These are phyloP conservation scores for Mortierella sp. DNA, from an alignment of 371 early-diverging fungal species.

Conservation along the genomic window DNA sequence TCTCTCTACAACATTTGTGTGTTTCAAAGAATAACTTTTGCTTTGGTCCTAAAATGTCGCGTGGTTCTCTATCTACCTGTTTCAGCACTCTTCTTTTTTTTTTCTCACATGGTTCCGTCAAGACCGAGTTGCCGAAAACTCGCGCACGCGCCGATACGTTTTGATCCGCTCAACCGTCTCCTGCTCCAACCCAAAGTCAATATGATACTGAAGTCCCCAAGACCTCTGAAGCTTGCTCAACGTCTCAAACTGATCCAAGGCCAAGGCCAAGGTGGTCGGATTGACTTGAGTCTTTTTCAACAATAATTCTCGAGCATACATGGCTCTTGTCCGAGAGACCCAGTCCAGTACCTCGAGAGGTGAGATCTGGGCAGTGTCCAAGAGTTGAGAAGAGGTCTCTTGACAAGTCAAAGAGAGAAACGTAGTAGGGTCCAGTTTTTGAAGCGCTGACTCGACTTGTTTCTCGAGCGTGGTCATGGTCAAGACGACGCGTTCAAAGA, in stretches of 20 bases:
- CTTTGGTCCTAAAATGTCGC: too few species aligned
- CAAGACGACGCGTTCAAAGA: conserved; percentile 29
- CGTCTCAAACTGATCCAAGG: conserved; percentile 32
- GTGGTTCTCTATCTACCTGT: too few species aligned
- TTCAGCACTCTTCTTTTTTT: too few species aligned
- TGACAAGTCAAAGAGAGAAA: conserved; percentile 1
- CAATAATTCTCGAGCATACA: conserved; percentile 39
- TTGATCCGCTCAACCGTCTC: conserved; percentile 49
- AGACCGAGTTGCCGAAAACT: conserved; percentile 14
- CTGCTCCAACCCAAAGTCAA: conserved; percentile 50
- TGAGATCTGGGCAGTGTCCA: conserved; percentile 41
- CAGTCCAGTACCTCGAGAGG: conserved; percentile 46
- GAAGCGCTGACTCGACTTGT: conserved; percentile 32
- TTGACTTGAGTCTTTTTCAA: conserved; percentile 41
- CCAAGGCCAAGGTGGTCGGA: conserved; percentile 14
- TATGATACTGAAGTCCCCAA: conserved; percentile 41
- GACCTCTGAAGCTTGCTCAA: conserved; percentile 30
- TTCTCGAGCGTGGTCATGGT: conserved; percentile 33
- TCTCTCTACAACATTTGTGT: too few species aligned
- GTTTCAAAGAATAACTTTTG: too few species aligned
- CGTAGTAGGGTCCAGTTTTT: conserved; percentile 26
- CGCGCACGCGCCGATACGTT: conserved; percentile 47
- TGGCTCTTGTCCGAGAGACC: conserved; percentile 37
- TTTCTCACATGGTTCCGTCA: too few species aligned
- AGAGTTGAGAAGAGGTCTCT: conserved; percentile 8